Base-by-base conservation (phyloP, 1,139 yeast genomes). In the Entelexis paramagnoliae region DNA sequence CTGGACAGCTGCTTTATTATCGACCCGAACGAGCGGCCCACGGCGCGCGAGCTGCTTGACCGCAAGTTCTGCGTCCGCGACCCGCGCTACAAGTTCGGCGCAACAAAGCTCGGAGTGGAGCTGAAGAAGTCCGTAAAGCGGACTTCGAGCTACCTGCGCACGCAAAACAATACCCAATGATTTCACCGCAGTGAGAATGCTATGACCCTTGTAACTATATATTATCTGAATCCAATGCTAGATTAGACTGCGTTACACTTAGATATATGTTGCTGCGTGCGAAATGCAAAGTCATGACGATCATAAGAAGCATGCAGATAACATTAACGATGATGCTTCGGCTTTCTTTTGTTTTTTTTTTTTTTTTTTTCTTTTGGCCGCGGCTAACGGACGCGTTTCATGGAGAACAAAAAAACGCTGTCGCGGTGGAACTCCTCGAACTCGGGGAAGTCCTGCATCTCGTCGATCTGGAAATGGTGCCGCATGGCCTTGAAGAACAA, bases 1-100 rank as follows among this genome's bases (percentile, higher is more conserved):
- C 70, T 93, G 53, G 80, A 80, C 58, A 67, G 72, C 53, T 93
- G 98, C 65, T 91, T 93, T 65, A 79, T 79, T 9, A 53, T 64
- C 34, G 83, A 91, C 61, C 91, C 98, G 0, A 83, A 80, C 33
- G 68, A 73, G 60, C 73, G 99, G 59, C 98, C 98, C 0, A 91
- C 97, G 0, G 97, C 97, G 0, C 75, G 72, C 50, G 75, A 77
- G 51, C 70, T 93, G 29, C 67, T 82, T 48, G 62, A 69, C 6
- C 85, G 89, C 65, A 72, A 74, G 10, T 89, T 91, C 65, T 77
- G 85, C 62, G 59, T 59, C 16, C 30, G 41, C 6, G 75, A 74
- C 50, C 62, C 70, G 0, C 57, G 61, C 2, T 91, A 84, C 64
- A 68, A 71, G 24, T 91, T 91, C 64, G 66, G 71, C 20, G 69